Evolutionary conservation across 768 basidiomycete species (phyloP).

Genomic region (Clitopilus passeckerianus): DNA sequence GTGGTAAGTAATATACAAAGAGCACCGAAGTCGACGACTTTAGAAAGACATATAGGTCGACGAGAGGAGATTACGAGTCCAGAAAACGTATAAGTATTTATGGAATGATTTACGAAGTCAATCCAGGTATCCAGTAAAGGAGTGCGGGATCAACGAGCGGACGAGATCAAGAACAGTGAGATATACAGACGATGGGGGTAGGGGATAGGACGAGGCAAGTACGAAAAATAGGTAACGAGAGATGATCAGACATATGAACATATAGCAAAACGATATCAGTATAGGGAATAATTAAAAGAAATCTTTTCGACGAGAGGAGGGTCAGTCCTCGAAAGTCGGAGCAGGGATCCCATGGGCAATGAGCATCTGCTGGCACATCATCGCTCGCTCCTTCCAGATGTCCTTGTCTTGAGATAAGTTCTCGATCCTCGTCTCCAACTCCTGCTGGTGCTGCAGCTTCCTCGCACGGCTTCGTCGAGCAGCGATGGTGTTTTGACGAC

Average conservation of each 20-base stretch:
- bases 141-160: slow-evolving; percentile 4
- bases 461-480: slow-evolving; percentile 72
- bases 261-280: background rate
- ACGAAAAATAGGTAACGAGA: background rate
- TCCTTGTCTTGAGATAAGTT: slow-evolving; percentile 43
- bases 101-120: background rate
- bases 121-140: slow-evolving; percentile 5
- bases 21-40: slow-evolving; percentile 23
- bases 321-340: slow-evolving; percentile 24
- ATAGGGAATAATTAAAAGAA: background rate
- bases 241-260: background rate
- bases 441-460: slow-evolving; percentile 65
- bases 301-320: background rate
- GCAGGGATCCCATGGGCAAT: slow-evolving; percentile 40
- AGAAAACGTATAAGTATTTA: slow-evolving; percentile 1
- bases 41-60: slow-evolving; percentile 18
- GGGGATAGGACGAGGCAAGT: background rate
- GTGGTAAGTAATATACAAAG: slow-evolving; percentile 18
- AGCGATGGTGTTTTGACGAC: slow-evolving; percentile 76
- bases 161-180: background rate
- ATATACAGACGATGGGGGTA: background rate
- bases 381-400: slow-evolving; percentile 48
- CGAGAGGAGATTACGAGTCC: slow-evolving; percentile 12
- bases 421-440: slow-evolving; percentile 49
- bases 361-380: slow-evolving; percentile 37